Base-by-base conservation (phyloP, 192 early-diverging fungal species). In the Lunasporangiospora selenospora region DNA sequence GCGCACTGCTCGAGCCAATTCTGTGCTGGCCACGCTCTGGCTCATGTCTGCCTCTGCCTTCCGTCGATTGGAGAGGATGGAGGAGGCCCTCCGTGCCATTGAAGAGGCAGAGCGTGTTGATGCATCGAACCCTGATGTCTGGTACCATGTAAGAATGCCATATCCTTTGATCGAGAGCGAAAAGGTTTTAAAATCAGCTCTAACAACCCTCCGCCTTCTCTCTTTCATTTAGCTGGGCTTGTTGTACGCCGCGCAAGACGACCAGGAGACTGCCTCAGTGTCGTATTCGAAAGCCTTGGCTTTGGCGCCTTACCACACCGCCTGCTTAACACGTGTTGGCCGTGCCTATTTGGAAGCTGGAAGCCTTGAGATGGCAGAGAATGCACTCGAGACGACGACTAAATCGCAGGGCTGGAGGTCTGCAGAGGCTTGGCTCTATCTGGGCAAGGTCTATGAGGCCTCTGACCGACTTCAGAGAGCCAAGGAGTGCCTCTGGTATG, bases 341-440 rank as follows among this genome's bases (percentile, higher is more conserved):
- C 69, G 67, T 27, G 57, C 62, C 4, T 77, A 85, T 47, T 46
- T 85, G n/a, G 42, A 75, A 18, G 61, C 58, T 2, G 60, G 62
- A 3, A 63, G 75, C 9, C 27, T 67, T n/a, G 81, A 80, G 43
- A 66, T 83, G 33, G 85, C 83, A 1, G 77, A 83, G 52, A 80
- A 78, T 4, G 47, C 85, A 6, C 54, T 87, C 32, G 78, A 85
- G 10, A 60, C 54, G 11, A 53, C 78, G 2, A 83, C 80, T 3
- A 81, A 82, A 43, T 59, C 75, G 6, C 65, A 67, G 58, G 85
- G 85, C 2, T 87, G 85, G 85, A 77, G 81, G 44, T 76, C 71
- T 58, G 80, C 85, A 23, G 85, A 87, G 76, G 85, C 83, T n/a
- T 87, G 85, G 85, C 80, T 76, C n/a, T 75, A 75, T 31, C 53